A percentile compares a stretch with the other conserved stretches of the same genome.
Conservation (phyloP, 768 basidiomycete genomes). For the Boletus rubroflammeus region DNA sequence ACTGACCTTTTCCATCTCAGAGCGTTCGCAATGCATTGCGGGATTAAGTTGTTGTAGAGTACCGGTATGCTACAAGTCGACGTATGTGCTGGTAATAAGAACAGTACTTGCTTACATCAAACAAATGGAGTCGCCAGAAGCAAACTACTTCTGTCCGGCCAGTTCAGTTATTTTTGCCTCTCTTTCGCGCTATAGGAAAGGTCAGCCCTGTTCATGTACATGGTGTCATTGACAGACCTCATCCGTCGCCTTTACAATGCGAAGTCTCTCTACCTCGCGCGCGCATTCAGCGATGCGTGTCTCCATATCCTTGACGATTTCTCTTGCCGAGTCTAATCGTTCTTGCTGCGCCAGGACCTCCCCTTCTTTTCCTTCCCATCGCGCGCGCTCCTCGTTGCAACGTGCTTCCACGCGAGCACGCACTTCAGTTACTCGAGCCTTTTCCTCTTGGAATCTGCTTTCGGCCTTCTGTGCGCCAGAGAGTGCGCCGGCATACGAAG, state of each 20-base stretch:
- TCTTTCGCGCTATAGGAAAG: constrained; percentile 45
- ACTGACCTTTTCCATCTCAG: constrained; percentile 15
- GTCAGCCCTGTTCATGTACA: constrained; percentile 1
- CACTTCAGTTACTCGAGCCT: constrained; percentile 50
- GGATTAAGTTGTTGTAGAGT: not conserved
- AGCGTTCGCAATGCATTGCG: not conserved
- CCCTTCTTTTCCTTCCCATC: constrained; percentile 50
- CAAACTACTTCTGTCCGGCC: constrained; percentile 8
- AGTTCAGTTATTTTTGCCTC: constrained; percentile 47
- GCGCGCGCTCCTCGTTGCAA: constrained; percentile 53
- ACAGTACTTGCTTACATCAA: not conserved
- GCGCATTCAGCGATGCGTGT: constrained; percentile 65
- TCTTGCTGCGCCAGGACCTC: constrained; percentile 46
- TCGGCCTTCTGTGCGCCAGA: constrained; percentile 60
- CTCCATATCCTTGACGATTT: constrained; percentile 56
- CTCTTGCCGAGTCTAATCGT: constrained; percentile 46
- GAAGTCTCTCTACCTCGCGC: constrained; percentile 66
- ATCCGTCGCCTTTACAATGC: constrained; percentile 63
- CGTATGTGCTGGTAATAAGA: not conserved
- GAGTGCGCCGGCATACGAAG: constrained; percentile 50
- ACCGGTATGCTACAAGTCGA: not conserved
- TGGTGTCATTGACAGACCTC: constrained; percentile 38
- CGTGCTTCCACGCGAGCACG: constrained; percentile 45
- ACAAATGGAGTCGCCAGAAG: not conserved
- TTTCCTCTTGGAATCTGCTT: constrained; percentile 57